These are phyloP conservation scores for Stemphylium lycopersici DNA, from an alignment of 2,329 filamentous ascomycete genomes.

Conservation along the genomic window DNA sequence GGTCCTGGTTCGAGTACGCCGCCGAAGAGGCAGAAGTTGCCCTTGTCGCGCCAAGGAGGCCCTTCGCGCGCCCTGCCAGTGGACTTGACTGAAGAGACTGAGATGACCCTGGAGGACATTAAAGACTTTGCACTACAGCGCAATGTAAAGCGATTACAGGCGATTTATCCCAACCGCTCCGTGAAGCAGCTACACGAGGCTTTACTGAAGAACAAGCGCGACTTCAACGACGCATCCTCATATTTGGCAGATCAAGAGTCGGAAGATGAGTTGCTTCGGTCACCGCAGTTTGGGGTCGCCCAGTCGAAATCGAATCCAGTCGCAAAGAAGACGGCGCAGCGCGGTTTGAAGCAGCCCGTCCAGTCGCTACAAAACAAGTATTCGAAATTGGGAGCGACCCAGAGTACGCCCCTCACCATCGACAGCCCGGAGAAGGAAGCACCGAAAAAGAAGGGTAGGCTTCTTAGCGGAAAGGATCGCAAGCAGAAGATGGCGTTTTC, in stretches of 20 bases:
- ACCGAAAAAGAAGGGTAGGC: constrained; percentile 46
- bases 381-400: constrained; percentile 30
- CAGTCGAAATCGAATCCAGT: constrained; percentile 19
- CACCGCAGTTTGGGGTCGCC: constrained; percentile 31
- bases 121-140: constrained; percentile 55
- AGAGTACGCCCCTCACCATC: constrained; percentile 19
- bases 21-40: constrained; percentile 32
- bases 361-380: constrained; percentile 65
- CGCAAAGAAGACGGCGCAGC: constrained; percentile 59
- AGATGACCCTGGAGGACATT: constrained; percentile 35
- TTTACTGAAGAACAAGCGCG: constrained; percentile 57
- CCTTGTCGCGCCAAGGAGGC: constrained; percentile 33
- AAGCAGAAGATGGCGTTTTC: constrained; percentile 48
- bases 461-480: constrained; percentile 54
- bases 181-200: constrained; percentile 58
- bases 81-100: constrained; percentile 28
- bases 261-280: constrained; percentile 45
- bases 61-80: constrained; percentile 45
- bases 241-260: constrained; percentile 30
- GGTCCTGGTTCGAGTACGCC: constrained; percentile 22
- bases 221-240: constrained; percentile 59
- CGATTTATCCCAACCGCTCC: constrained; percentile 55
- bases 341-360: constrained; percentile 60
- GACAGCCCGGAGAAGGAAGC: constrained; percentile 26
- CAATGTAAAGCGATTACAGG: constrained; percentile 61